A percentile compares a stretch with the other conserved stretches of the same genome.
Conservation (phyloP, 2,329 filamentous ascomycete species). For the Esteya vermicola region DNA sequence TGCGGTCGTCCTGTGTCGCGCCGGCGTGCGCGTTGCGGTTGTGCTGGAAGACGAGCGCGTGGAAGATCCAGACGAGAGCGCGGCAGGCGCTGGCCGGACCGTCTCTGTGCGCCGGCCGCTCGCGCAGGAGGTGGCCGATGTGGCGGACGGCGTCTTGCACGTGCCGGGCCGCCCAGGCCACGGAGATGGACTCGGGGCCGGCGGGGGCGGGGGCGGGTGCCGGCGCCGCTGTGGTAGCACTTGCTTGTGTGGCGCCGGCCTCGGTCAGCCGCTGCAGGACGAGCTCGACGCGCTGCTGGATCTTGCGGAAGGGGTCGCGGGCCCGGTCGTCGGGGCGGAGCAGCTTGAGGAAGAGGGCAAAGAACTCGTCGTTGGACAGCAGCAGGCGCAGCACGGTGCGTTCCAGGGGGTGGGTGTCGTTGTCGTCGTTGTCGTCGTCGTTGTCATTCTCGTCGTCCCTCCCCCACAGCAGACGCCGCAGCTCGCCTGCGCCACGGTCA, state of each 20-base stretch:
- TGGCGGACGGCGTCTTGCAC: conserved; percentile 26
- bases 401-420: conserved; percentile 32
- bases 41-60: conserved; percentile 22
- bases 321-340: conserved; percentile 28
- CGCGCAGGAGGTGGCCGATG: conserved; percentile 24
- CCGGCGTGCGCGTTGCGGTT: conserved; percentile 24
- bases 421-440: conserved; percentile 12
- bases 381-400: conserved; percentile 38
- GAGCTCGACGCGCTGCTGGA: conserved; percentile 30
- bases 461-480: conserved; percentile 5
- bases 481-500: conserved; percentile 9
- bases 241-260: conserved; percentile 25
- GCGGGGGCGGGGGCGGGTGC: neutral
- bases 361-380: conserved; percentile 38
- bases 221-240: neutral
- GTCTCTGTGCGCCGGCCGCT: conserved; percentile 2
- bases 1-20: conserved; percentile 20
- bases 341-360: conserved; percentile 34
- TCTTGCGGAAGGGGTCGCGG: conserved; percentile 31
- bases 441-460: neutral
- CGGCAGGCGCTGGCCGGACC: conserved; percentile 31
- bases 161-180: conserved; percentile 35
- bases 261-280: conserved; percentile 32
- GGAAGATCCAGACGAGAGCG: conserved; percentile 32
- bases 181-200: conserved; percentile 16